These are phyloP conservation scores for Rehmannia glutinosa DNA, from an alignment of 257 asterid genomes.

Conservation along the genomic window DNA sequence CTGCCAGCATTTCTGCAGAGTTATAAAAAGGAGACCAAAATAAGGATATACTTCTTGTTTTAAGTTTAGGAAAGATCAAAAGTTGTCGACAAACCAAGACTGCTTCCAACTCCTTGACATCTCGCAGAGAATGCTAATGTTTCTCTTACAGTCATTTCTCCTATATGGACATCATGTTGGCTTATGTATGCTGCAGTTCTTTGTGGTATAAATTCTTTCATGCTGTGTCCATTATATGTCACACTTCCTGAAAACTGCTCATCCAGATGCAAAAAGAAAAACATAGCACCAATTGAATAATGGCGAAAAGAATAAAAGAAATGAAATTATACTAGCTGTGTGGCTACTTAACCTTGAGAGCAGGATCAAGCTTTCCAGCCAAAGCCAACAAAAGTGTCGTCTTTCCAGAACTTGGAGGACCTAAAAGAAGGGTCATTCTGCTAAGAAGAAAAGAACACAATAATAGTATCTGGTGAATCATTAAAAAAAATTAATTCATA, in stretches of 20 bases:
- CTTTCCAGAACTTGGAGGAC: slow-evolving; percentile 55
- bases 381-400: slow-evolving; percentile 44
- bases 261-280: not conserved
- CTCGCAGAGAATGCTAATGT: no score
- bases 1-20: slow-evolving; percentile 39
- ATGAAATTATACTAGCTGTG: not conserved
- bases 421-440: slow-evolving; percentile 54
- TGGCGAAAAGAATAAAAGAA: not conserved
- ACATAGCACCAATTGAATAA: not conserved
- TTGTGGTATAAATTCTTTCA: no score
- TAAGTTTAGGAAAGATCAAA: not conserved
- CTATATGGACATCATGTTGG: no score
- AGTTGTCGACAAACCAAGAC: not conserved
- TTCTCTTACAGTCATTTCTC: no score
- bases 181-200: no score
- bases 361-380: slow-evolving; percentile 45
- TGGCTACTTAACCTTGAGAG: slow-evolving; percentile 26
- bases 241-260: slow-evolving; percentile 41
- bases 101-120: no score
- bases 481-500: not conserved
- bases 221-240: slow-evolving; percentile 41
- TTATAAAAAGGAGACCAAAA: not conserved
- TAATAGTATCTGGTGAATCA: not conserved
- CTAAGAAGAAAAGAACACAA: slow-evolving; percentile 1
- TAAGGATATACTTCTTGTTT: not conserved